Base-by-base conservation (phyloP, 176 grass and related monocot genomes). In the Paspalum vaginatum region DNA sequence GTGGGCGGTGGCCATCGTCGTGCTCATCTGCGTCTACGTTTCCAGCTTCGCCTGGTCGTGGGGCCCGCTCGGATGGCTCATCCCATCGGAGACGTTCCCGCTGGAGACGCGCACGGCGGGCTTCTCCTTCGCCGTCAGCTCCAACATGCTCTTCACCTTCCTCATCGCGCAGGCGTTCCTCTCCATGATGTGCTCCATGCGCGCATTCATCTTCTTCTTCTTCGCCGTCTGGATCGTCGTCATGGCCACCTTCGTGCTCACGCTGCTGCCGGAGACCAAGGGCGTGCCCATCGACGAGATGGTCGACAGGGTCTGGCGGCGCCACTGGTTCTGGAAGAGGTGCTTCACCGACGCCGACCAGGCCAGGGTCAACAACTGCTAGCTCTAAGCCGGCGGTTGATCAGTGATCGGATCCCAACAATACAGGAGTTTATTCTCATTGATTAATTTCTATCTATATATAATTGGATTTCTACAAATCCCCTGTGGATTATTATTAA, bases 91-190 rank as follows among this genome's bases (percentile, higher is more conserved):
- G 85, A 91, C 88, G 4, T 94, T 94, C 79, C 88, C 88, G 52
- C 49, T 88, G 14, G 91, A 74, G 53, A 94, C 88, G 6, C 54
- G 91, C 18, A 55, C 88, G 42, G 88, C 88, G 1, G 88, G 91
- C 0, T 88, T 88, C 74, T 60, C 68, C 11, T 79, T 83, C 9
- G 85, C 88, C 0, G 91, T 94, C 17, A 91, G 91, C 82, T 82
- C 85, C 47, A 94, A 94, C 79, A 87, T 94, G 88, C 82, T 94
- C 56, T 94, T 88, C 85, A 94, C 91, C 64, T 94, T 94, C 88
- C 24, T 94, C 70, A 94, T 91, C 39, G 88, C 91, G 37, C 91
- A 94, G 86, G 77, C 86, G 0, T 94, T 91, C 82, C 86, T 94
- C n/a, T 94, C 91, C 16, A 94, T 91, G 92, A 83, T 94, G 55